Evolutionary conservation across 352 stramenopile genomes (phyloP).

Genomic region (Phytophthora capsici): DNA sequence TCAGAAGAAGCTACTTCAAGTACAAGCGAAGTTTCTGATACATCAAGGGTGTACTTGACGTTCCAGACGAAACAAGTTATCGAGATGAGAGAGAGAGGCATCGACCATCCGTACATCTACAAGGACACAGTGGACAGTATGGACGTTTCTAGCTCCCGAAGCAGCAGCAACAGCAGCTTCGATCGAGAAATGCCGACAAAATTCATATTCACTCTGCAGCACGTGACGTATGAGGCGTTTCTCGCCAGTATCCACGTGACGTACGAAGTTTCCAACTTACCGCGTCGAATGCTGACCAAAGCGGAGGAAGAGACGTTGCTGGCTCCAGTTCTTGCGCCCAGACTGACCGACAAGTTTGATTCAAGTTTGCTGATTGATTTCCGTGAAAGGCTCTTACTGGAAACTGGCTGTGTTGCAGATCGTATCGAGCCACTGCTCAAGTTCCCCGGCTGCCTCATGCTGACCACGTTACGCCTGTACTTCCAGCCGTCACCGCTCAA

Average conservation of each 20-base stretch:
- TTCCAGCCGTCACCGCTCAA: constrained; percentile 94
- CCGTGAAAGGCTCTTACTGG: constrained; percentile 70
- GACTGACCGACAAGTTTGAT: constrained; percentile 77
- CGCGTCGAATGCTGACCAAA: constrained; percentile 57
- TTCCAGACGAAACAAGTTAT: constrained; percentile 63
- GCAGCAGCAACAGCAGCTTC: constrained; percentile 12
- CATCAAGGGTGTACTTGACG: constrained; percentile 49
- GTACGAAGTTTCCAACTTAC: constrained; percentile 63
- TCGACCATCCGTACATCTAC: constrained; percentile 74
- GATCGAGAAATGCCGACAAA: constrained; percentile 36
- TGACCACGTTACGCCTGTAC: constrained; percentile 83
- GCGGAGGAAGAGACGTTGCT: constrained; percentile 74
- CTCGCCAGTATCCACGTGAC: constrained; percentile 65
- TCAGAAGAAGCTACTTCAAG: background rate
- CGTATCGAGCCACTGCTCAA: constrained; percentile 89
- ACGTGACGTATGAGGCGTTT: constrained; percentile 71
- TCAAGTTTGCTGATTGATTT: constrained; percentile 86
- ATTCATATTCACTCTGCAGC: constrained; percentile 80
- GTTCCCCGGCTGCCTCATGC: constrained; percentile 88
- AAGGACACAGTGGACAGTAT: constrained; percentile 35
- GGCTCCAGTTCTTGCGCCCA: constrained; percentile 60
- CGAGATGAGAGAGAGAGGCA: constrained; percentile 78
- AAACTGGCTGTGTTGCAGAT: constrained; percentile 52
- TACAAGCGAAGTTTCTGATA: constrained; percentile 1
- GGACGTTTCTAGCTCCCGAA: background rate